Percentiles rank a stretch among this genome's conserved stretches.
phyloP scores from a whole-genome alignment of 2,329 filamentous ascomycete genomes.

The Fusarium nematophilum region DNA sequence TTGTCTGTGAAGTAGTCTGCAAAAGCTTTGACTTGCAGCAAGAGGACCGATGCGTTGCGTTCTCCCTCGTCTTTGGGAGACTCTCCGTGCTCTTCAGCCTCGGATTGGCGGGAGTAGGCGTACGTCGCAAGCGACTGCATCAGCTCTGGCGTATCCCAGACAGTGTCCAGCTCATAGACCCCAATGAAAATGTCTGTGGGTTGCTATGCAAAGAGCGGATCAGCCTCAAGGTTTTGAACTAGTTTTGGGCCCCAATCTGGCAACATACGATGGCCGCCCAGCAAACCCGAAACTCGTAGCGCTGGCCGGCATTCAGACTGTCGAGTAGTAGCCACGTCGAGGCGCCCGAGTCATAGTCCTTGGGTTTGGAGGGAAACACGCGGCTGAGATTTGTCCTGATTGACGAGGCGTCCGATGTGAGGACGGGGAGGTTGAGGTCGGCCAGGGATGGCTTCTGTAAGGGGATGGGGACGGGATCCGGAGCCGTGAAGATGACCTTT shows the following conservation, averaged over 20 bases:
- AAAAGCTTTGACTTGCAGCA: conserved; percentile 79
- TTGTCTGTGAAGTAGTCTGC: conserved; percentile 89
- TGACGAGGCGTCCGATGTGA: conserved; percentile 67
- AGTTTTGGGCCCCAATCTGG: conserved; percentile 5
- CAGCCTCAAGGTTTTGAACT: background rate
- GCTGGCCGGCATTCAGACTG: conserved; percentile 73
- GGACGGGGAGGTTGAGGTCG: conserved; percentile 71
- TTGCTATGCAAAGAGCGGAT: conserved; percentile 68
- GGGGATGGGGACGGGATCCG: conserved; percentile 67
- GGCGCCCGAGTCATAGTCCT: conserved; percentile 61
- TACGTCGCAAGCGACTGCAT: conserved; percentile 73
- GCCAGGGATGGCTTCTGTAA: conserved; percentile 50
- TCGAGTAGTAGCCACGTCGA: conserved; percentile 85
- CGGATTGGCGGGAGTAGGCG: conserved; percentile 61
- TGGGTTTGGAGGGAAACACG: conserved; percentile 69
- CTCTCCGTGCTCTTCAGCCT: conserved; percentile 27
- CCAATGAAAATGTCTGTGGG: conserved; percentile 82
- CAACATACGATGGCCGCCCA: conserved; percentile 89
- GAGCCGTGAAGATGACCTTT: conserved; percentile 88
- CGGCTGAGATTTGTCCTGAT: conserved; percentile 74
- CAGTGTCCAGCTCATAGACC: conserved; percentile 69
- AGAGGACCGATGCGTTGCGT: conserved; percentile 65
- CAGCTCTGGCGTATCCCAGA: conserved; percentile 72
- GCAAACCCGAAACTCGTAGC: conserved; percentile 93
- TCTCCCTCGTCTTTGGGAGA: conserved; percentile 26